Evolutionary conservation across 805 yeast genomes (phyloP), one percentile per base, ranked within the genome.

Genomic region (Candida dajiaensis): DNA sequence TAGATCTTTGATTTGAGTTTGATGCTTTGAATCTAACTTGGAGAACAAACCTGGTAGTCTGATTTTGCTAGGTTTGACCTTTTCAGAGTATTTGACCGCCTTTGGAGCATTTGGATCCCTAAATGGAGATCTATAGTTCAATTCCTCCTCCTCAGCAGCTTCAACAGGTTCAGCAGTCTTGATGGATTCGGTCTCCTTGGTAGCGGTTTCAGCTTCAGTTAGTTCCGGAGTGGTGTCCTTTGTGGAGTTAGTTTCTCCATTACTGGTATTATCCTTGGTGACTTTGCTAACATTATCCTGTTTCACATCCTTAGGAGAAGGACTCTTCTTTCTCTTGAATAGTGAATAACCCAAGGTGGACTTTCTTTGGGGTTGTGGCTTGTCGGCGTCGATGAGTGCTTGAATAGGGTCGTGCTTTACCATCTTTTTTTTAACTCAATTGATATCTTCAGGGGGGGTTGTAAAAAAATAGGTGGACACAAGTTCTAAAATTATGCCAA

Each of bases 351-450:
- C 46, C 26, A 48, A 31, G 25, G 45, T 43, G 11, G 47, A 41
- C 39, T 41, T 50, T 42, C 43, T 47, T 9, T 4, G 4, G 23
- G 38, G 15, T 39, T 39, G 20, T 28, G 42, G 15, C 38, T 33
- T n/a, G 12, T 33, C 36, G 12, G 36, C 16, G 10, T 39, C 29
- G 18, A 39, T 13, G 1, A 44, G 37, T 15, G 36, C 40, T 23
- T 31, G 19, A 13, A 44, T 38, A 6, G 43, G 47, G 20, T 44
- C 43, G 16, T 40, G 58, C 42, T 64, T 68, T 47, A 46, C 57
- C 11, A 56, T 57, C 29, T 6, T 42, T 20, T 10, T 20, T 3
- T 20, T n/a, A n/a, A 9, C 16, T 36, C 20, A n/a, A n/a, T n/a
- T 33, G 20, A 12, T 29, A 5, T 29, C 16, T 10, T 29, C 23